phyloP scores from a whole-genome alignment of 257 asterid genomes.

The Sherardia arvensis region DNA sequence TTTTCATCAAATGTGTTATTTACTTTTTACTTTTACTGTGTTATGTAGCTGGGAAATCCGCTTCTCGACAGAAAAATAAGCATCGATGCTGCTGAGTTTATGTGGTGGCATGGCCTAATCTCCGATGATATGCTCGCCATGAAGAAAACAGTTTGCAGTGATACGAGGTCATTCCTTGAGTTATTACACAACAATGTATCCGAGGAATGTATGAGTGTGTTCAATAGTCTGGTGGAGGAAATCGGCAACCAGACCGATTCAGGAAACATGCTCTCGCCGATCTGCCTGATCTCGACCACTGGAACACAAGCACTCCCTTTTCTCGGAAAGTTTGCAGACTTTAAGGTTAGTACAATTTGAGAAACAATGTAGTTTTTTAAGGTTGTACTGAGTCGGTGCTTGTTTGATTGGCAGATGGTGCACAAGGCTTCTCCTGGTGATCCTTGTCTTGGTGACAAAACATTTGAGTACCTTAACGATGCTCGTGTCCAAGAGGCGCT shows the following conservation, averaged over 20 bases:
- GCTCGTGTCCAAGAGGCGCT: conserved; percentile 22
- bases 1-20: neutral
- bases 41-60: conserved; percentile 21
- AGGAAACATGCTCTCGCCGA: conserved; percentile 11
- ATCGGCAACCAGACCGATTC: conserved; percentile 11
- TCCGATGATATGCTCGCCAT: conserved; percentile 19
- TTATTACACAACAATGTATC: neutral
- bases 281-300: conserved; percentile 5
- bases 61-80: conserved; percentile 18
- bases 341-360: conserved; percentile 4
- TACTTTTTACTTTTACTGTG: neutral
- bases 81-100: conserved; percentile 3
- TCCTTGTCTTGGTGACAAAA: conserved; percentile 16
- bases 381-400: neutral
- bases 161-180: conserved; percentile 13
- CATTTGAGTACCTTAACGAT: conserved; percentile 3
- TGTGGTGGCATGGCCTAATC: conserved; percentile 26
- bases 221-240: conserved; percentile 2
- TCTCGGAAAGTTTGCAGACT: conserved; percentile 1
- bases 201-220: neutral
- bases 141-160: conserved; percentile 16
- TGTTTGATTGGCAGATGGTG: conserved; percentile 4
- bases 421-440: neutral
- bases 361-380: neutral
- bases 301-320: conserved; percentile 3